Percentiles rank a stretch among this genome's conserved stretches.
Conservation (phyloP, 2,329 filamentous ascomycete species). For the Grosmannia huntii region DNA sequence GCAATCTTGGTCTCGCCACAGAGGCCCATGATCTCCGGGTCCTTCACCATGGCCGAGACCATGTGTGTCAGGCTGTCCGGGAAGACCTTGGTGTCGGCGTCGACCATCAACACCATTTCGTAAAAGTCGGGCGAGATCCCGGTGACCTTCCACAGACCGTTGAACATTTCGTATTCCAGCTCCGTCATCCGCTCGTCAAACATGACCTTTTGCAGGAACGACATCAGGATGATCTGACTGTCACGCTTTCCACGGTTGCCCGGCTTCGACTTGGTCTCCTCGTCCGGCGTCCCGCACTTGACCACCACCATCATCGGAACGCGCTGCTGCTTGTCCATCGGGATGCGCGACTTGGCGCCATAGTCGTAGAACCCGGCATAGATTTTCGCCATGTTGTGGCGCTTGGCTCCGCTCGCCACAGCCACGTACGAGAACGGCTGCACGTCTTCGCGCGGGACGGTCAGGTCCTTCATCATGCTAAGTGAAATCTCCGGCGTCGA, state of each 20-base stretch:
- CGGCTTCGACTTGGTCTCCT: slow-evolving; percentile 69
- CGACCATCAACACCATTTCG: slow-evolving; percentile 96
- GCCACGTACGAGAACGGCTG: slow-evolving; percentile 91
- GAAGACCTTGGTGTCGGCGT: slow-evolving; percentile 98
- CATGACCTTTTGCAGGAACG: slow-evolving; percentile 99
- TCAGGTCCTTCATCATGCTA: slow-evolving; percentile 88
- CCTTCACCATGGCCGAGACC: slow-evolving; percentile 97
- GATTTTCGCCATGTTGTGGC: slow-evolving; percentile 99
- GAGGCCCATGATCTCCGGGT: slow-evolving; percentile 97
- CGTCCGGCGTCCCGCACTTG: slow-evolving; percentile 88
- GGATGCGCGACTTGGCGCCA: slow-evolving; percentile 65
- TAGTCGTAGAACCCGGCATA: slow-evolving; percentile 99
- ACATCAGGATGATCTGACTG: slow-evolving; percentile 98
- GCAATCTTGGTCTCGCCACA: slow-evolving; percentile 99
- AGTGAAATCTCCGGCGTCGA: slow-evolving; percentile 86
- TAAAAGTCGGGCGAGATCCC: slow-evolving; percentile 98
- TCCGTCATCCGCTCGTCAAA: slow-evolving; percentile 99
- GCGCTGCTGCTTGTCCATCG: slow-evolving; percentile 79
- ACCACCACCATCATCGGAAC: slow-evolving; percentile 96
- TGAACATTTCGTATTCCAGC: slow-evolving; percentile 99
- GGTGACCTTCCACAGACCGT: slow-evolving; percentile 95
- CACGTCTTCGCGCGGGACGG: slow-evolving; percentile 68
- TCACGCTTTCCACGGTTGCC: slow-evolving; percentile 98
- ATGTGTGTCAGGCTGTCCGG: slow-evolving; percentile 97
- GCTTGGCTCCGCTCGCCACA: slow-evolving; percentile 86